These are phyloP conservation scores for Leccinum incarnatum DNA, from an alignment of 768 basidiomycete species.

Conservation along the genomic window DNA sequence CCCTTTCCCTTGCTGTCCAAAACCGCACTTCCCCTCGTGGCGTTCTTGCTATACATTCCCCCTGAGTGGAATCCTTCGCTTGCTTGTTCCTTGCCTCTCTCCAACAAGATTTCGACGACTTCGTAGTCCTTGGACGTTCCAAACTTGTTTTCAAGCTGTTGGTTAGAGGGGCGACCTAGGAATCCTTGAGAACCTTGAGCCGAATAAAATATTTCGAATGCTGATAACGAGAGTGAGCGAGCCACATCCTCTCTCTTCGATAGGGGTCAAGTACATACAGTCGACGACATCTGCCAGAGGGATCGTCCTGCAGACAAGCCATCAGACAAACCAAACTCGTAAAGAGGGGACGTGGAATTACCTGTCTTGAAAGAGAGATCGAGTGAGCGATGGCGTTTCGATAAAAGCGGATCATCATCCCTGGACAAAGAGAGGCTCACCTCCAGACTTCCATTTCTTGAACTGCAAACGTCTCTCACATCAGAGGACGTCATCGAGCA, in stretches of 20 bases:
- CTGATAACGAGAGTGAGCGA: constrained; percentile 33
- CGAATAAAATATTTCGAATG: constrained; percentile 70
- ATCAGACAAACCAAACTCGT: constrained; percentile 12
- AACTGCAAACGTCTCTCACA: constrained; percentile 40
- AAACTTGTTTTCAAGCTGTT: constrained; percentile 77
- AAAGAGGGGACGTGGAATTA: constrained; percentile 35
- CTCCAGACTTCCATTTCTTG: constrained; percentile 79
- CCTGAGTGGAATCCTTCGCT: constrained; percentile 43
- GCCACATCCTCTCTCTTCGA: neutral
- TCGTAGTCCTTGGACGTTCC: constrained; percentile 63
- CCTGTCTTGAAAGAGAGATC: constrained; percentile 52
- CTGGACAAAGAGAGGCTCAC: constrained; percentile 38
- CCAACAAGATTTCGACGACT: constrained; percentile 55
- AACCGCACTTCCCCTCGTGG: constrained; percentile 33
- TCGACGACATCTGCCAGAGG: constrained; percentile 78
- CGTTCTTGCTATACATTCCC: constrained; percentile 10
- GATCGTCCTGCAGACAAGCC: constrained; percentile 48
- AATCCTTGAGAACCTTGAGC: constrained; percentile 76
- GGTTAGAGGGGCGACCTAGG: constrained; percentile 72
- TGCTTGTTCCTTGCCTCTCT: constrained; percentile 59
- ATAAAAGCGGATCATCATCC: neutral
- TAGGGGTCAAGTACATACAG: constrained; percentile 45
- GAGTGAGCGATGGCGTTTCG: constrained; percentile 8
- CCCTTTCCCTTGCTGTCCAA: constrained; percentile 43
- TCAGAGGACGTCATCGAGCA: constrained; percentile 6